phyloP scores from a whole-genome alignment of 768 basidiomycete species.

The Termitomyces sp. region DNA sequence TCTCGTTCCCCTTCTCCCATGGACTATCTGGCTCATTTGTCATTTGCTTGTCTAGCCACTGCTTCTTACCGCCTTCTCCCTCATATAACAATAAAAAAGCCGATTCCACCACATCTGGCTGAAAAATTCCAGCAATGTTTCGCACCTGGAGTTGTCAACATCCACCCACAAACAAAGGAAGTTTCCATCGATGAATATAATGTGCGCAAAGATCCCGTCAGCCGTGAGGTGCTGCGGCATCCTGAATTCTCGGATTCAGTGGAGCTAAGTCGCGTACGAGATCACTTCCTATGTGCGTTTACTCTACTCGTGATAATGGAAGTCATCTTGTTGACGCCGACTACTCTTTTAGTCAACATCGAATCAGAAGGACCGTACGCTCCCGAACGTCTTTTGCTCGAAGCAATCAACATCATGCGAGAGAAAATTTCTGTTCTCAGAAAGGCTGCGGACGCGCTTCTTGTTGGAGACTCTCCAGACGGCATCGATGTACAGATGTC shows the following conservation, averaged over 20 bases:
- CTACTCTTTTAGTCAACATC: slow-evolving; percentile 56
- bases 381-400: slow-evolving; percentile 77
- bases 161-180: slow-evolving; percentile 50
- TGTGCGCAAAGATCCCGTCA: slow-evolving; percentile 84
- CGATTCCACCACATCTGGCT: slow-evolving; percentile 71
- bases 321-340: neutral
- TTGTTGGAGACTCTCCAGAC: slow-evolving; percentile 30
- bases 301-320: neutral
- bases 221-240: slow-evolving; percentile 87
- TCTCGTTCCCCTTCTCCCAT: slow-evolving; percentile 15
- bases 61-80: slow-evolving; percentile 94
- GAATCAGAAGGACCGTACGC: slow-evolving; percentile 89
- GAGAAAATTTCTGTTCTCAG: slow-evolving; percentile 63
- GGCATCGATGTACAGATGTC: slow-evolving; percentile 53
- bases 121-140: slow-evolving; percentile 88
- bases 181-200: slow-evolving; percentile 59
- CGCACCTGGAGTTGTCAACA: slow-evolving; percentile 70
- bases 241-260: slow-evolving; percentile 85
- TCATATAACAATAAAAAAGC: slow-evolving; percentile 67
- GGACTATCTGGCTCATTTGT: neutral
- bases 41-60: slow-evolving; percentile 54
- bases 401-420: slow-evolving; percentile 78
- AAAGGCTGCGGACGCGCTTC: slow-evolving; percentile 52
- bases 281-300: slow-evolving; percentile 86
- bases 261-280: slow-evolving; percentile 78